These are phyloP conservation scores for Massarina eburnea DNA, from an alignment of 2,329 filamentous ascomycete genomes.

Conservation along the genomic window DNA sequence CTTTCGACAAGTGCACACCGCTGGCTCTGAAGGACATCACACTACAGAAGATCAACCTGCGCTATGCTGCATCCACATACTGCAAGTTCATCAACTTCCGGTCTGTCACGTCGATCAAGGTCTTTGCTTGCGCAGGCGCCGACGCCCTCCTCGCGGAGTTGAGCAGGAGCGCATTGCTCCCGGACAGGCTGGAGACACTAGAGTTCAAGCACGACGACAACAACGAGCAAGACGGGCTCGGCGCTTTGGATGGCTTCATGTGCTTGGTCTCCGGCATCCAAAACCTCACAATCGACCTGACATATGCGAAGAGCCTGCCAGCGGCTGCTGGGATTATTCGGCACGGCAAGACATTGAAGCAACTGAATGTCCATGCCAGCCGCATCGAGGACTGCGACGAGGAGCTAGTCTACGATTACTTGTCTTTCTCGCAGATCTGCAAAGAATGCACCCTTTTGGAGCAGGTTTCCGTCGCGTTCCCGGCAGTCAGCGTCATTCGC, in stretches of 20 bases:
- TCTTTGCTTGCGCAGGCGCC: conserved; percentile 50
- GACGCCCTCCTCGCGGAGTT: conserved; percentile 52
- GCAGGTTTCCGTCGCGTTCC: conserved; percentile 52
- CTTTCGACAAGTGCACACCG: conserved; percentile 50
- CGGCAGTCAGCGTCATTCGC: conserved; percentile 47
- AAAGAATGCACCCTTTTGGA: conserved; percentile 47
- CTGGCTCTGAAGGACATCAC: conserved; percentile 48
- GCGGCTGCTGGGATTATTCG: conserved; percentile 46
- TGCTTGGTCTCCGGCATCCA: conserved; percentile 50
- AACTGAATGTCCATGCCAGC: conserved; percentile 49
- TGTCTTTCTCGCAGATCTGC: conserved; percentile 50
- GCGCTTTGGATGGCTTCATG: conserved; percentile 51
- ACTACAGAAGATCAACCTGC: conserved; percentile 49
- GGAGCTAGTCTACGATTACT: conserved; percentile 48
- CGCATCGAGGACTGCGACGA: conserved; percentile 42
- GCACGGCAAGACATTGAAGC: conserved; percentile 50
- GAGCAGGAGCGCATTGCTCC: conserved; percentile 48
- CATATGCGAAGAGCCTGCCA: conserved; percentile 45
- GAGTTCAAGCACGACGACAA: conserved; percentile 54
- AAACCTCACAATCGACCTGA: conserved; percentile 48
- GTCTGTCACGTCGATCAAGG: conserved; percentile 44
- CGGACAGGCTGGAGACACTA: conserved; percentile 47
- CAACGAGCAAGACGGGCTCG: conserved; percentile 48
- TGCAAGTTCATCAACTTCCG: conserved; percentile 51
- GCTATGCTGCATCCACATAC: conserved; percentile 52